Evolutionary conservation across 352 stramenopile species (phyloP), one percentile per base, ranked within the genome.

Genomic region (Plasmopara muralis): DNA sequence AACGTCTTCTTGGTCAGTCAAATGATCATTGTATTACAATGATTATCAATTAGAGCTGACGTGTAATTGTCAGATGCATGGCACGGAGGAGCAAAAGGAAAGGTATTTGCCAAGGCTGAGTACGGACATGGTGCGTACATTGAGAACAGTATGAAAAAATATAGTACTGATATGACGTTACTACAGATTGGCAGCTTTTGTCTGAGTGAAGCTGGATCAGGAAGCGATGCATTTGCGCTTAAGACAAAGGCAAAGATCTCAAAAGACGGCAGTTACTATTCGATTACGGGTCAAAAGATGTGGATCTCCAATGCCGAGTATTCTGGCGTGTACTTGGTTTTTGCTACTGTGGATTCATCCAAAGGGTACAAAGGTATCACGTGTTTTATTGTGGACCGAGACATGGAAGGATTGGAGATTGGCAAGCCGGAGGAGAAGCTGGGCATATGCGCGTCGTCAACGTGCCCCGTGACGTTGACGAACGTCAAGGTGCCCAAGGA

Each of bases 281-380:
- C 87, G 14, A 67, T 99, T 9, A 98, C 87, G 65, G 96, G 96
- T 18, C 85, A 89, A 43, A 99, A 99, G 70, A 85, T 98, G 66
- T 99, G 96, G 96, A 98, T 98, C 60, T 98, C 93, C 31, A 98
- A 98, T 70, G 89, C 89, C 10, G 89, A 91, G 55, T 95, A 98
- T 57, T 82, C 95, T 14, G 93, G 92, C 5, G 84, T 98, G 1
- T 98, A 97, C 70, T 72, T 98, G 33, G 92, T 98, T 12, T 98
- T 98, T 73, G 95, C 95, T 9, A 98, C 97, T 60, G 82, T 83
- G 8, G 85, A 98, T 67, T 77, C 69, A 43, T 88, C 83, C 2
- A 77, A 91, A 62, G 93, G 93, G 9, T 97, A 98, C 83, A 98
- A 97, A 71, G 95, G 95, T 37, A 98, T 99, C 57, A 98, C 95